Conservation (phyloP, 495 filamentous ascomycete species). For the Pyronema omphalodes region DNA sequence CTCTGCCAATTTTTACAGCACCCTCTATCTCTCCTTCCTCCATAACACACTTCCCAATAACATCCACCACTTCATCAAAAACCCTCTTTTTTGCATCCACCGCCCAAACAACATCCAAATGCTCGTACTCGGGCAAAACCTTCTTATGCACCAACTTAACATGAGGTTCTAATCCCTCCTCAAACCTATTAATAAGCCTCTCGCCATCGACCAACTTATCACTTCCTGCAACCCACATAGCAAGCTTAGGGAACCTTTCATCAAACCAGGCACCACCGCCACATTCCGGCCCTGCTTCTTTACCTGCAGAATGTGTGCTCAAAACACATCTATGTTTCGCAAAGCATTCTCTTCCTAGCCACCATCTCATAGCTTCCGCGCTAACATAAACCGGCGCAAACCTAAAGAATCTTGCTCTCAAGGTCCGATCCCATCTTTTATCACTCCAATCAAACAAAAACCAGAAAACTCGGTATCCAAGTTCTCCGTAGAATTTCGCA, state of each 20-base stretch:
- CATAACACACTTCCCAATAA: constrained; percentile 58
- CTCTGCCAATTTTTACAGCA: constrained; percentile 2
- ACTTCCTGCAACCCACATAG: constrained; percentile 69
- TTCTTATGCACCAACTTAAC: constrained; percentile 64
- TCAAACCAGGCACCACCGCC: constrained; percentile 63
- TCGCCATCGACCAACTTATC: constrained; percentile 74
- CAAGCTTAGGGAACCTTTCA: constrained; percentile 59
- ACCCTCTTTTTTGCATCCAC: constrained; percentile 77
- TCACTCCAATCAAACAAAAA: constrained; percentile 89
- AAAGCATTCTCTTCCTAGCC: constrained; percentile 82
- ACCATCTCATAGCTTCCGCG: constrained; percentile 87
- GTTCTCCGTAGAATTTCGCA: constrained; percentile 52
- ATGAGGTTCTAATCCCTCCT: constrained; percentile 62
- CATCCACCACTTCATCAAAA: constrained; percentile 59
- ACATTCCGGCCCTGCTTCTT: constrained; percentile 41
- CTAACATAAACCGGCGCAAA: constrained; percentile 83
- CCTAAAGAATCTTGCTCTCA: constrained; percentile 73
- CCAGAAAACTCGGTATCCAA: constrained; percentile 80
- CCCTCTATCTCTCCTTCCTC: constrained; percentile 22
- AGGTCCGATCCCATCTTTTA: constrained; percentile 59
- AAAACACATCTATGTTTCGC: constrained; percentile 83
- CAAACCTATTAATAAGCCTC: constrained; percentile 53
- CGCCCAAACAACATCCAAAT: constrained; percentile 92
- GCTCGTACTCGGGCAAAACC: constrained; percentile 79
- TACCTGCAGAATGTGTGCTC: constrained; percentile 31